These are phyloP conservation scores for Hypoxylon sp. DNA, from an alignment of 2,329 filamentous ascomycete species.

Conservation along the genomic window DNA sequence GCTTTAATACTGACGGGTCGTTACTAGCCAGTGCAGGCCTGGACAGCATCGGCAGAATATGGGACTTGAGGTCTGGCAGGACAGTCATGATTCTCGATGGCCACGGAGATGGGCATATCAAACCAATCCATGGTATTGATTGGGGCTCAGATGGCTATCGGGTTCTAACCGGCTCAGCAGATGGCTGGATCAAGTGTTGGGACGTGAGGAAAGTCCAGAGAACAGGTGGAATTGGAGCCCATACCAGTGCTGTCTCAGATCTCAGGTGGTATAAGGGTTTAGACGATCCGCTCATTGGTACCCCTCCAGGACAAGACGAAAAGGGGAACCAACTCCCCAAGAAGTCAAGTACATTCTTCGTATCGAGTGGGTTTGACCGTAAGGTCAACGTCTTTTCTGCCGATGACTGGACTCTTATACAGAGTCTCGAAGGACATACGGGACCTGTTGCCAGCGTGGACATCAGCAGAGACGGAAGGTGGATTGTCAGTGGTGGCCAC, in stretches of 20 bases:
- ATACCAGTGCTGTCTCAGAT: constrained; percentile 92
- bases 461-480: constrained; percentile 85
- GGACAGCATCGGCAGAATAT: constrained; percentile 94
- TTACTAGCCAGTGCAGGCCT: constrained; percentile 91
- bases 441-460: constrained; percentile 94
- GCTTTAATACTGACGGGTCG: constrained; percentile 92
- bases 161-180: constrained; percentile 91
- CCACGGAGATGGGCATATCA: constrained; percentile 84
- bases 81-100: constrained; percentile 97
- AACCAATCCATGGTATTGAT: constrained; percentile 92
- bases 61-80: constrained; percentile 92
- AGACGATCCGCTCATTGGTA: constrained; percentile 78
- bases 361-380: constrained; percentile 92
- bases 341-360: constrained; percentile 91
- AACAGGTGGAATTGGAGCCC: constrained; percentile 88
- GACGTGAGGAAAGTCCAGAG: constrained; percentile 91
- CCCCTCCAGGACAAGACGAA: constrained; percentile 72
- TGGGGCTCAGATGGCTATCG: constrained; percentile 94
- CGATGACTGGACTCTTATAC: constrained; percentile 93
- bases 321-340: constrained; percentile 79
- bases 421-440: constrained; percentile 89
- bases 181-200: constrained; percentile 99
- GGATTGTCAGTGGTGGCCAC: constrained; percentile 95
- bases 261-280: constrained; percentile 92
- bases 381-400: constrained; percentile 96